A percentile compares a stretch with the other conserved stretches of the same genome.
Evolutionary conservation across 495 filamentous ascomycete species (phyloP).

Genomic region (Staphylotrichum longicolle): DNA sequence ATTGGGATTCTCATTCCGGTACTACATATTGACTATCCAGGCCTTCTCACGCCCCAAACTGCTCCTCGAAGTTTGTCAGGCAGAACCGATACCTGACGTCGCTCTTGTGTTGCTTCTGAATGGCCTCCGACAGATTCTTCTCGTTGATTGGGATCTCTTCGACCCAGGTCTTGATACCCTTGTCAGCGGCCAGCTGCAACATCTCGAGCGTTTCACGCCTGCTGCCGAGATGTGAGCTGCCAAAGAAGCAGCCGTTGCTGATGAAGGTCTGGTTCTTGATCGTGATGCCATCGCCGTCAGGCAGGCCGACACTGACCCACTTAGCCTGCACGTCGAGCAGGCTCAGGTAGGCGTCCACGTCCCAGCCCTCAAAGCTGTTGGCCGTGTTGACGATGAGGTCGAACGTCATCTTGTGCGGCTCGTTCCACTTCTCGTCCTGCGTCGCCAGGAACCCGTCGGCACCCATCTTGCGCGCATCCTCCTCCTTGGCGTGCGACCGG

Average conservation of each 20-base stretch:
- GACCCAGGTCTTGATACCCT: constrained; percentile 79
- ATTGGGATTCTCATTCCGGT: background rate
- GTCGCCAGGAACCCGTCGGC: constrained; percentile 74
- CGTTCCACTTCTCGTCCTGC: constrained; percentile 63
- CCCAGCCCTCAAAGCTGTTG: constrained; percentile 52
- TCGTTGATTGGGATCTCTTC: constrained; percentile 71
- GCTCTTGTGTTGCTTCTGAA: constrained; percentile 66
- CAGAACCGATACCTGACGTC: constrained; percentile 61
- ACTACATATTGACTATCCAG: background rate
- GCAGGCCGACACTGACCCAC: constrained; percentile 81
- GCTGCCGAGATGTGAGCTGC: constrained; percentile 78
- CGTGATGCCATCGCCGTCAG: constrained; percentile 71
- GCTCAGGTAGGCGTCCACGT: constrained; percentile 66
- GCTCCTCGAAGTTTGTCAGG: constrained; percentile 45
- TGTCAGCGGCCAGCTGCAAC: constrained; percentile 77
- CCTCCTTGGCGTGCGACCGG: constrained; percentile 64
- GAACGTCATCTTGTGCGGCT: constrained; percentile 52
- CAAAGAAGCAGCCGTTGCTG: constrained; percentile 73
- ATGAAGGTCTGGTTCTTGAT: constrained; percentile 77
- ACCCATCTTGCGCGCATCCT: constrained; percentile 64
- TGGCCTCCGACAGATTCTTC: constrained; percentile 64
- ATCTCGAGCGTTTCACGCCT: constrained; percentile 78
- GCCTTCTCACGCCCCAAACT: constrained; percentile 35
- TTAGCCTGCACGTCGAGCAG: constrained; percentile 80
- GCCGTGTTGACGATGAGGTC: constrained; percentile 62